Evolutionary conservation across 805 yeast species (phyloP).

Genomic region (Teunomyces stri): DNA sequence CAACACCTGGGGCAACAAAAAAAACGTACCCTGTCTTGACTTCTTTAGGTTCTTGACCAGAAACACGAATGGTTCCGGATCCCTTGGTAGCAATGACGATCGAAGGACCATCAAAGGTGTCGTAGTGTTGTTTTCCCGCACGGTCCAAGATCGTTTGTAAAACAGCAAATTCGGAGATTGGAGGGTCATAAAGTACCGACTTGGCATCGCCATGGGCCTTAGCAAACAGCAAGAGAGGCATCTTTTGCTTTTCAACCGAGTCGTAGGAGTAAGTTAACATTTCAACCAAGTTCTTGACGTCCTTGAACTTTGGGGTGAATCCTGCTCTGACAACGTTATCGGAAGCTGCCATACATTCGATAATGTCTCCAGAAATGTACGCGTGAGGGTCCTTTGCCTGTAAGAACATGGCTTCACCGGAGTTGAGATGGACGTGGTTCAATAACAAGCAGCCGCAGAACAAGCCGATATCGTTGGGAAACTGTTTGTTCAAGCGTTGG

Average conservation of each 20-base stretch:
- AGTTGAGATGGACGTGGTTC: slow-evolving; percentile 76
- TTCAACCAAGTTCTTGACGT: slow-evolving; percentile 81
- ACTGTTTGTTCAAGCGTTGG: slow-evolving; percentile 76
- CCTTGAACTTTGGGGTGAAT: slow-evolving; percentile 98
- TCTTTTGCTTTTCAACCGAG: slow-evolving; percentile 89
- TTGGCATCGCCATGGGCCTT: slow-evolving; percentile 67
- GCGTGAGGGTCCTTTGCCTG: slow-evolving; percentile 99
- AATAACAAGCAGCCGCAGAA: slow-evolving; percentile 93
- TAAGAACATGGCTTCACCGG: slow-evolving; percentile 96
- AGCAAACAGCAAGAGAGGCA: slow-evolving; percentile 60
- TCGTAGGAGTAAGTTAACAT: slow-evolving; percentile 90
- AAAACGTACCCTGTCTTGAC: slow-evolving; percentile 75
- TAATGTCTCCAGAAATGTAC: slow-evolving; percentile 93
- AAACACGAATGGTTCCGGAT: slow-evolving; percentile 53
- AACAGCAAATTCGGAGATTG: slow-evolving; percentile 95
- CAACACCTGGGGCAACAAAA: slow-evolving; percentile 77
- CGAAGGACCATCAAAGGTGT: slow-evolving; percentile 80
- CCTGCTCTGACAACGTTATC: slow-evolving; percentile 99
- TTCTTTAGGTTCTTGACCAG: slow-evolving; percentile 33
- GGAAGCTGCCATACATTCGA: slow-evolving; percentile 99
- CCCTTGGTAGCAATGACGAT: slow-evolving; percentile 84
- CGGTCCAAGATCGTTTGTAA: slow-evolving; percentile 68
- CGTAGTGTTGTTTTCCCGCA: slow-evolving; percentile 53
- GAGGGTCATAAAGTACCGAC: slow-evolving; percentile 82
- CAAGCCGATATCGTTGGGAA: slow-evolving; percentile 90